phyloP scores from a whole-genome alignment of 331 rosid species.

The Rhamnella rubrinervis region DNA sequence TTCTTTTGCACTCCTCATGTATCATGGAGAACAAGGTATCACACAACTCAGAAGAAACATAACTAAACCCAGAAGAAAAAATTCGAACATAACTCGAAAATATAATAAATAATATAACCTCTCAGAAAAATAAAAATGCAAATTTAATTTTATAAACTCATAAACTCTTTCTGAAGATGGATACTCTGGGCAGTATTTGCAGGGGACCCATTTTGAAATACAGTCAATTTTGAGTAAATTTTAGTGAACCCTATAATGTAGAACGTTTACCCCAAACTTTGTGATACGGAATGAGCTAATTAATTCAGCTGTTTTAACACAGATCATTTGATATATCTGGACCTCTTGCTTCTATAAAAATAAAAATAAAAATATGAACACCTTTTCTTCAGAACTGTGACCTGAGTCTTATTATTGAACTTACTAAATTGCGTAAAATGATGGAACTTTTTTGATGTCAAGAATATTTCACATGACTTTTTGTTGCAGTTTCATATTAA shows the following conservation, averaged over 20 bases:
- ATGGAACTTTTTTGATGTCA: slow-evolving; percentile 15
- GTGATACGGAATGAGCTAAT: slow-evolving; percentile 29
- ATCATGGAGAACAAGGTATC: slow-evolving; percentile 94
- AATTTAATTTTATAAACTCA: neutral
- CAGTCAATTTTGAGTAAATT: slow-evolving; percentile 15
- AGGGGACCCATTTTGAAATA: slow-evolving; percentile 34
- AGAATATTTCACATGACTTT: slow-evolving; percentile 15
- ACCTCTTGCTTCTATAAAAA: neutral
- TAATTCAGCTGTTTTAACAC: slow-evolving; percentile 4
- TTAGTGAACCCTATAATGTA: slow-evolving; percentile 28
- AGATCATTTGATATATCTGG: slow-evolving; percentile 15
- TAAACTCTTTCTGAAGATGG: slow-evolving; percentile 9
- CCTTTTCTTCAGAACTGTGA: slow-evolving; percentile 6
- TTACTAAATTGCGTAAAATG: slow-evolving; percentile 18
- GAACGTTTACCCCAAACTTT: slow-evolving; percentile 25
- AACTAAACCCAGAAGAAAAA: slow-evolving; percentile 9
- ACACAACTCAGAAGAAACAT: slow-evolving; percentile 37
- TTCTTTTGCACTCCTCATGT: slow-evolving; percentile 88
- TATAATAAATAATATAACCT: neutral
- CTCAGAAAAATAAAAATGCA: neutral
- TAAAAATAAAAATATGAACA: slow-evolving; percentile 18
- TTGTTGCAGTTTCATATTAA: slow-evolving; percentile 15
- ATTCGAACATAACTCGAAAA: neutral
- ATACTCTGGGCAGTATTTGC: slow-evolving; percentile 40
- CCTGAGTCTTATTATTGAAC: slow-evolving; percentile 28